phyloP scores from a whole-genome alignment of 1,139 yeast genomes.

The Lodderomyces theae region DNA sequence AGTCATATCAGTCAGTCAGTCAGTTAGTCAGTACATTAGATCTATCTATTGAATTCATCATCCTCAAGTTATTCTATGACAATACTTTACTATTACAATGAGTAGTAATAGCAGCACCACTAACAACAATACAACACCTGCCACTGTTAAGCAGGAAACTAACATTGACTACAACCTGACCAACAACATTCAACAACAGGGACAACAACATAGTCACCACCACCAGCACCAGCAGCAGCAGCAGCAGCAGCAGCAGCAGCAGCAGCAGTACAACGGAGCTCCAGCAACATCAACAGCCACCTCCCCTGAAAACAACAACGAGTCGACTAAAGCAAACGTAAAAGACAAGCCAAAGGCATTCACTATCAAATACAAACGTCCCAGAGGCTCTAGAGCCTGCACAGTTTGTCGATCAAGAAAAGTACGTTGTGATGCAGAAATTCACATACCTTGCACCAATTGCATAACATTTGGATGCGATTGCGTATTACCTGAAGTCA shows the following conservation, averaged over 20 bases:
- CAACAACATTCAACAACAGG: conserved; percentile 1
- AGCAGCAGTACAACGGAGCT: background rate
- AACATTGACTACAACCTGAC: background rate
- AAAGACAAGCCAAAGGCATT: conserved; percentile 46
- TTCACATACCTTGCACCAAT: conserved; percentile 74
- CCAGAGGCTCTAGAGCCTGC: conserved; percentile 54
- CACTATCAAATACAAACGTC: conserved; percentile 49
- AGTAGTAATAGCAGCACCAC: background rate
- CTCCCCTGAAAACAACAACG: no score
- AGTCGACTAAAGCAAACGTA: no score
- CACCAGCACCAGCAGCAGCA: background rate
- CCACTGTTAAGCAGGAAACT: background rate
- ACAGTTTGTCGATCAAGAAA: conserved; percentile 66
- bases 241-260: background rate
- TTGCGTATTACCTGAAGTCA: conserved; percentile 62
- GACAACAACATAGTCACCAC: background rate
- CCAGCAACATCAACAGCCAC: background rate
- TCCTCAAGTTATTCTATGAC: no score
- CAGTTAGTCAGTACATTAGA: no score
- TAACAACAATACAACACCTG: background rate
- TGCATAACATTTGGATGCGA: conserved; percentile 77
- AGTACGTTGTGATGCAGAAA: conserved; percentile 67
- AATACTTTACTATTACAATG: no score
- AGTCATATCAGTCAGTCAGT: no score
- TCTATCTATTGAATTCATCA: background rate